These are phyloP conservation scores for Zygoascus biomembranicola DNA, from an alignment of 805 yeast genomes.

Conservation along the genomic window DNA sequence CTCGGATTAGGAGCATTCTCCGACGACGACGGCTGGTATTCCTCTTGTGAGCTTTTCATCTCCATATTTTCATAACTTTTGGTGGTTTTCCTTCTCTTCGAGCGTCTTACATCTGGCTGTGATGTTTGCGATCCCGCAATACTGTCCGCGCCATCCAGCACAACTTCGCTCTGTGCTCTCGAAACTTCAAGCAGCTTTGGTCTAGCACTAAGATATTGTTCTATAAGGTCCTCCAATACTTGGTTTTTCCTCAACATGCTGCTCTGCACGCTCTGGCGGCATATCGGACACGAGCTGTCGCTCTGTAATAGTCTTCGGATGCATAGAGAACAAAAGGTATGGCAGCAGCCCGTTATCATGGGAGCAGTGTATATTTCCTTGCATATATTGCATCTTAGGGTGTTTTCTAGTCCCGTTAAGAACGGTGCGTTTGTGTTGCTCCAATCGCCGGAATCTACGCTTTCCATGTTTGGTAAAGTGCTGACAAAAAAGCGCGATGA, in stretches of 20 bases:
- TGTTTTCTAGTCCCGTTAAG: conserved; percentile 54
- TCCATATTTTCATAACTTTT: background rate
- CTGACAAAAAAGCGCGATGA: background rate
- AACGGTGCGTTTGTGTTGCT: conserved; percentile 43
- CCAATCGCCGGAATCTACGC: conserved; percentile 74
- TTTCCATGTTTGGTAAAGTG: conserved; percentile 7
- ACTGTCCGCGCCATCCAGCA: background rate
- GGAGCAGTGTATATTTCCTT: conserved; percentile 77
- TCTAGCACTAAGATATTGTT: conserved; percentile 20
- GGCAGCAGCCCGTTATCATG: conserved; percentile 76
- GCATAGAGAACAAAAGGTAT: conserved; percentile 83
- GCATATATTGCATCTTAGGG: conserved; percentile 79
- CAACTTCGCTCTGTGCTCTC: background rate
- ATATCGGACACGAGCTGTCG: conserved; percentile 65
- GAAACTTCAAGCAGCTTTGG: background rate
- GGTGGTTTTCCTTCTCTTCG: background rate
- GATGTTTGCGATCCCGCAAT: background rate
- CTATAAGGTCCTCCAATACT: conserved; percentile 62
- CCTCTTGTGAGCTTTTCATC: background rate
- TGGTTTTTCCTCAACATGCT: conserved; percentile 60
- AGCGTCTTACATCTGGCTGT: background rate
- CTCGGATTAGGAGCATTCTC: too few relatives aligned
- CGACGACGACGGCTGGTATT: background rate
- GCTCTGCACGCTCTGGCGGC: conserved; percentile 62
- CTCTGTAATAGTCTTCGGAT: conserved; percentile 61